Evolutionary conservation across 2,329 filamentous ascomycete genomes (phyloP).

Genomic region (Penicillium brasilianum): DNA sequence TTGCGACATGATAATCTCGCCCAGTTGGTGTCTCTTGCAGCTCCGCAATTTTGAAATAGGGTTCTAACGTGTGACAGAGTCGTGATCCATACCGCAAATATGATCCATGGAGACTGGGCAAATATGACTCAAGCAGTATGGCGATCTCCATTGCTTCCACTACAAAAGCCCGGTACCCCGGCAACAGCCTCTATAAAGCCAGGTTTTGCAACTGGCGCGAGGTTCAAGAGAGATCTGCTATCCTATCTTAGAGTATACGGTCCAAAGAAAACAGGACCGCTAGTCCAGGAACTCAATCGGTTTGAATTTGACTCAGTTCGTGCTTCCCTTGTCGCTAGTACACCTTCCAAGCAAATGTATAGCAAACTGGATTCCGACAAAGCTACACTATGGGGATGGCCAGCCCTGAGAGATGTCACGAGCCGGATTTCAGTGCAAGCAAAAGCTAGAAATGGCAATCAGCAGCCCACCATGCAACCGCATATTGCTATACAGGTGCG

Average conservation of each 20-base stretch:
- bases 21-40: slow-evolving; percentile 53
- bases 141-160: slow-evolving; percentile 73
- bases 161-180: slow-evolving; percentile 29
- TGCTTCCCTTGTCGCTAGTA: slow-evolving; percentile 76
- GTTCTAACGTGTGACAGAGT: slow-evolving; percentile 49
- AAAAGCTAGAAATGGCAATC: slow-evolving; percentile 22
- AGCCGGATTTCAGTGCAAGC: slow-evolving; percentile 55
- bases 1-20: slow-evolving; percentile 76
- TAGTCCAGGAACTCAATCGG: slow-evolving; percentile 62
- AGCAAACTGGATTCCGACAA: slow-evolving; percentile 47
- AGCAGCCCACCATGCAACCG: slow-evolving; percentile 24
- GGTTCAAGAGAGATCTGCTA: slow-evolving; percentile 77
- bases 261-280: slow-evolving; percentile 54
- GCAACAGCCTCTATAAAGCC: slow-evolving; percentile 21
- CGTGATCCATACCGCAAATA: slow-evolving; percentile 87
- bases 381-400: slow-evolving; percentile 77
- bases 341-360: slow-evolving; percentile 69
- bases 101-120: slow-evolving; percentile 85
- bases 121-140: slow-evolving; percentile 88
- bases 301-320: slow-evolving; percentile 74
- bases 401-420: slow-evolving; percentile 66
- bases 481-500: slow-evolving; percentile 47
- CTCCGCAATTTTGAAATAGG: background rate
- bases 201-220: slow-evolving; percentile 64
- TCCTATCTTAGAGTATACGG: slow-evolving; percentile 75